Percentiles rank a stretch among this genome's conserved stretches.
phyloP scores from a whole-genome alignment of 768 basidiomycete species.

The Lactarius psammicola region DNA sequence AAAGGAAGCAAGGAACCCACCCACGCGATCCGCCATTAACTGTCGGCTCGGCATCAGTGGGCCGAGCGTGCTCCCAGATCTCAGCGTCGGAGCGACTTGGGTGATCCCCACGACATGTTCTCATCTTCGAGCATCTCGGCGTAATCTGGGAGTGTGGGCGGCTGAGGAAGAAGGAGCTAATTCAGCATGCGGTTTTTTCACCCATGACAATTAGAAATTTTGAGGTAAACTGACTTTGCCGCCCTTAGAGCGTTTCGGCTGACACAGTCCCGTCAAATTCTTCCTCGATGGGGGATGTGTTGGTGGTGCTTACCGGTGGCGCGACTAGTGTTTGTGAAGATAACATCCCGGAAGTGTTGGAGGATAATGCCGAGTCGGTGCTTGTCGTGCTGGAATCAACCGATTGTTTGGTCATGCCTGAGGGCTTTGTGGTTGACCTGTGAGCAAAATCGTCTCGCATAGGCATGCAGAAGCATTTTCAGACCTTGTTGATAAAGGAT shows the following conservation, averaged over 20 bases:
- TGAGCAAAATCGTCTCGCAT: not conserved
- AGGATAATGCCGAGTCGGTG: not conserved
- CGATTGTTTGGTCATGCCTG: not conserved
- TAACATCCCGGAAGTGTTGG: not conserved
- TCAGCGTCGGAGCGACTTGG: slow-evolving; percentile 21
- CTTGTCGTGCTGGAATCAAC: not conserved
- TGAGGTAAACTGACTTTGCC: not conserved
- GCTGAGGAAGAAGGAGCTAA: too few relatives aligned
- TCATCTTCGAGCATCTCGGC: slow-evolving; percentile 38
- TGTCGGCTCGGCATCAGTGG: not conserved
- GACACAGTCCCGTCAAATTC: not conserved
- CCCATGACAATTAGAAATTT: too few relatives aligned
- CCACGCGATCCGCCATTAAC: not conserved
- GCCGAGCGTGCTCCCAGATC: slow-evolving; percentile 2
- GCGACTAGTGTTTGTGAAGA: not conserved
- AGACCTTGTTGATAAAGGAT: not conserved
- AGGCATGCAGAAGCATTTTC: not conserved
- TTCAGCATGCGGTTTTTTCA: not conserved
- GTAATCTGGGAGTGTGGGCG: slow-evolving; percentile 2
- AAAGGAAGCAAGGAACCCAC: not conserved
- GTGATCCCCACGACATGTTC: slow-evolving; percentile 35
- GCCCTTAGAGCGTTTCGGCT: not conserved
- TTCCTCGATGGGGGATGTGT: not conserved
- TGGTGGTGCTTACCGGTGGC: slow-evolving; percentile 5
- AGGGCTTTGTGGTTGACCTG: not conserved